Evolutionary conservation across 805 yeast genomes (phyloP).

Genomic region (Ogataea pilisensis): DNA sequence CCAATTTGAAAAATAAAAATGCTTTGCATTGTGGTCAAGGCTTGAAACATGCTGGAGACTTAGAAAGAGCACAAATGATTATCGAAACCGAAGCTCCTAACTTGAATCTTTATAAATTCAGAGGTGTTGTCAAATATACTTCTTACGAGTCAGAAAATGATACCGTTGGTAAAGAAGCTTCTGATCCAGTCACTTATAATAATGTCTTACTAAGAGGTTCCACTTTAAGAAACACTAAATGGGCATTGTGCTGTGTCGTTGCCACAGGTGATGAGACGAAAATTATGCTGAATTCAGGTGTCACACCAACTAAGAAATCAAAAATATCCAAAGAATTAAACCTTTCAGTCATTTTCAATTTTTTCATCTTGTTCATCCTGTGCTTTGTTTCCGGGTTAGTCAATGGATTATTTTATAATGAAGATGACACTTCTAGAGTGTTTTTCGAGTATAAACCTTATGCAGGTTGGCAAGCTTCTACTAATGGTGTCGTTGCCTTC

Average conservation of each 20-base stretch:
- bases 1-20: conserved; percentile 60
- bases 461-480: conserved; percentile 51
- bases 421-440: conserved; percentile 39
- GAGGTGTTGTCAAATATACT: conserved; percentile 59
- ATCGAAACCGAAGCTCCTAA: conserved; percentile 74
- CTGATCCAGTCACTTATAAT: conserved; percentile 58
- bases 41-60: conserved; percentile 53
- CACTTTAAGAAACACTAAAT: conserved; percentile 67
- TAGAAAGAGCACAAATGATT: conserved; percentile 54
- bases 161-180: conserved; percentile 26
- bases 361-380: conserved; percentile 53
- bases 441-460: conserved; percentile 61
- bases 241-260: conserved; percentile 72
- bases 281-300: conserved; percentile 74
- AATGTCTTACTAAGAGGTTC: conserved; percentile 71
- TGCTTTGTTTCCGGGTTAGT: conserved; percentile 68
- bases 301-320: conserved; percentile 70
- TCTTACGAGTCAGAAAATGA: conserved; percentile 31
- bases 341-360: conserved; percentile 60
- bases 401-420: conserved; percentile 60
- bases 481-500: conserved; percentile 63
- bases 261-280: conserved; percentile 76
- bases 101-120: conserved; percentile 56
- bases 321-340: conserved; percentile 64
- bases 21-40: conserved; percentile 51